Percentiles rank a stretch among this genome's conserved stretches.
Conservation (phyloP, 352 stramenopile species). For the Phytophthora cactorum region DNA sequence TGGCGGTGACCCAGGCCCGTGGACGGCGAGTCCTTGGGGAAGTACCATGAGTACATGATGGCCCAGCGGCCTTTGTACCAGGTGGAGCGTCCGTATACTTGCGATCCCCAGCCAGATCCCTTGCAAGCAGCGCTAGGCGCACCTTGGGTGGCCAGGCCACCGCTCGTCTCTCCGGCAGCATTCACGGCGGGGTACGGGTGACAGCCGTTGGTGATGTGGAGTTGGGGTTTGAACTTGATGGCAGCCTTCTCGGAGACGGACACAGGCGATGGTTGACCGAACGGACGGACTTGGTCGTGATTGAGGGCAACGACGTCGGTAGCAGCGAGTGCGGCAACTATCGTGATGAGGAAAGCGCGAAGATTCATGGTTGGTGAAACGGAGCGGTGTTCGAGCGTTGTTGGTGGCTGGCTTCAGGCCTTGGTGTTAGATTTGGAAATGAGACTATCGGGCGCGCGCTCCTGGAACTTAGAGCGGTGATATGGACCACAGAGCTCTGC, state of each 20-base stretch:
- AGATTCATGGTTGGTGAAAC: neutral
- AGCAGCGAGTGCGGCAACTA: neutral
- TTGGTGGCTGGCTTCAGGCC: neutral
- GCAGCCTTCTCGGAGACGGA: slow-evolving; percentile 6
- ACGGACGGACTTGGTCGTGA: neutral
- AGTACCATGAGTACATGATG: slow-evolving; percentile 21
- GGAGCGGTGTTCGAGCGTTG: neutral
- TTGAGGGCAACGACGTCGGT: neutral
- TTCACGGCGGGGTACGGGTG: slow-evolving; percentile 14
- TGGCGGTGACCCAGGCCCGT: slow-evolving; percentile 12
- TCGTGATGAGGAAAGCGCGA: neutral
- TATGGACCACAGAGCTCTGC: neutral
- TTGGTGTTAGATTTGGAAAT: neutral
- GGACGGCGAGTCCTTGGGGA: slow-evolving; percentile 15
- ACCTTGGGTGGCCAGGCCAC: neutral
- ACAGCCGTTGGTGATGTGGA: slow-evolving; percentile 9
- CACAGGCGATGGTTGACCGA: neutral
- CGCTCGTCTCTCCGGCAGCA: slow-evolving; percentile 3
- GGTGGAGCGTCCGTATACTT: slow-evolving; percentile 11
- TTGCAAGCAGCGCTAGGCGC: neutral
- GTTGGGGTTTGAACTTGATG: slow-evolving; percentile 11
- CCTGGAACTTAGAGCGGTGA: neutral
- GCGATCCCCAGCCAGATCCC: slow-evolving; percentile 10
- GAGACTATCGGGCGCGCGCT: neutral
- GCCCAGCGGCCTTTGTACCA: slow-evolving; percentile 11